Base-by-base conservation (phyloP, 345 rosid genomes). In the Turritis glabra region DNA sequence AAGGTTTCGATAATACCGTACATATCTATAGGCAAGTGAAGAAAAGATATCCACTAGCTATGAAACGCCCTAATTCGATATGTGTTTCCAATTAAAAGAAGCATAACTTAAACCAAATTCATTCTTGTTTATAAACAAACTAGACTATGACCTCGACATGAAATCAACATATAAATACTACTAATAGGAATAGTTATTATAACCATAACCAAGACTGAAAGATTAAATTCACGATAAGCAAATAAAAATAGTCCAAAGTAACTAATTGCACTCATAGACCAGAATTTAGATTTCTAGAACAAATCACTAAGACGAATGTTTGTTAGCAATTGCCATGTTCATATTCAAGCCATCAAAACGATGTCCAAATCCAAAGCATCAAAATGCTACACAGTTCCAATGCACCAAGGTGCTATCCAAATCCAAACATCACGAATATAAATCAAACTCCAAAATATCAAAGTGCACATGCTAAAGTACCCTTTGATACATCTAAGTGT, bases 1-100 rank as follows among this genome's bases (percentile, higher is more conserved):
- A 41, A 73, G 69, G 17, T 54, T 35, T 43, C 48, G 40, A 47
- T 67, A 17, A 57, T 4, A 44, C 48, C 47, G 12, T 23, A 26
- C 18, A 23, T 23, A 56, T 11, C 32, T 2, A 57, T 5, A 37
- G 14, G 58, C 27, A 26, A 18, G 38, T 14, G 17, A 27, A 54
- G 33, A 15, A 18, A 38, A 52, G 12, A 63, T 41, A 60, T 37
- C n/a, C 33, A 44, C 57, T 64, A 66, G 17, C 52, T 58, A 51
- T 21, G 15, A 22, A 50, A 50, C 26, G 6, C 15, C 48, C 19
- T 43, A n/a, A 43, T n/a, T n/a, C 19, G 47, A 43, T 14, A 41
- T 43, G 19, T 43, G 9, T n/a, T n/a, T 43, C 48, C 19, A 43
- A 43, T n/a, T 15, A 43, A 43, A 43, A 7, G 48, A 43, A 43